Evolutionary conservation across 2,329 filamentous ascomycete genomes (phyloP), one percentile per base, ranked within the genome.

Genomic region (Aspergillus brunneoviolaceus): DNA sequence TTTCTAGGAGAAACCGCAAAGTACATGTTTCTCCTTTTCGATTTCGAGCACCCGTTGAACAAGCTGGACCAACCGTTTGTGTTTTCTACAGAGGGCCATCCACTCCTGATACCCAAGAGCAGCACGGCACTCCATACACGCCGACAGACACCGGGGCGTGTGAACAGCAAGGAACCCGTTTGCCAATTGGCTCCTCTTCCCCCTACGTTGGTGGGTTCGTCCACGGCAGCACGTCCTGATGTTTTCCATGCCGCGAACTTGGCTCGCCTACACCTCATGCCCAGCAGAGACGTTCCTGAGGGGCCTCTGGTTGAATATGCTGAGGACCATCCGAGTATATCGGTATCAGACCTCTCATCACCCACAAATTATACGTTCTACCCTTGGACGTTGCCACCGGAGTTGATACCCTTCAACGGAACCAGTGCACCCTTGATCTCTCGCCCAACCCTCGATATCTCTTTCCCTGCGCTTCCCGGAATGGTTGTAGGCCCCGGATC

Each of bases 1-100:
- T 98, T 98, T 71, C 83, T 99, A 1, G 94, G 95, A 14, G 95
- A 99, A 77, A 99, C 95, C 1, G 89, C 92, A 49, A 97, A 98
- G 76, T 99, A 99, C 74, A 81, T 99, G 63, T 98, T 96, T 74
- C 80, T 99, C 57, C 85, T 98, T 2, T 98, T 96, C 74, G 91
- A 96, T 65, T 84, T 88, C 4, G 84, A 87, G 14, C 95, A 98
- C 76, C 92, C 93, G 0, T 79, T 99, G 48, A 98, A 98, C 75
- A 88, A 86, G 21, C 79, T 96, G 45, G 95, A 98, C 75, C 87
- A 88, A 0, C 87, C 93, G 0, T 96, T 89, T 74, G 94, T 99
- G 14, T 98, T 99, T 74, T 95, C 91, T 0, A 99, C 95, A 0
- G 95, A 99, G 77, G 95, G 94, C 0, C 95, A 99, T 75, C 95